Base-by-base conservation (phyloP, 2,329 filamentous ascomycete genomes). In the Hortaea sp. region DNA sequence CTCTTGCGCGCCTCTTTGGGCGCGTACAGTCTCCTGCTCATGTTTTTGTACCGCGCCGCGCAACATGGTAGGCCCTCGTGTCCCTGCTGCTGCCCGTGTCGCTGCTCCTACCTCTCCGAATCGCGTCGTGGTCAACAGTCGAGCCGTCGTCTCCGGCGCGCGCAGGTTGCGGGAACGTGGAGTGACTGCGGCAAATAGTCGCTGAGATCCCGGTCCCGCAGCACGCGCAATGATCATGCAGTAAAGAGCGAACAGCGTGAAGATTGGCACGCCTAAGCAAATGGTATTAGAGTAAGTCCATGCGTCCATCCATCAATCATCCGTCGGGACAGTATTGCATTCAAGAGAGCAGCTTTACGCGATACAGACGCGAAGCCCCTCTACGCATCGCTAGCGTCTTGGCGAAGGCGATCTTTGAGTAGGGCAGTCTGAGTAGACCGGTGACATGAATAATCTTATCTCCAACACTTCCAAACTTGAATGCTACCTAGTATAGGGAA, bases 1-100 rank as follows among this genome's bases (percentile, higher is more conserved):
- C 47, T 76, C 69, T 60, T 79, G 78, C 4, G 69, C 57, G n/a
- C 58, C 43, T 43, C 47, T 47, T 53, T 62, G 47, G 53, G 52
- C 9, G 56, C 52, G 53, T 29, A 61, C 57, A 7, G 54, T 53
- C 49, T 62, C 56, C 45, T 65, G 57, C 48, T 67, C 57, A 51
- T 69, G 64, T 30, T 58, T 61, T 45, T 68, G 59, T 20, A 69
- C 56, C 20, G 69, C 69, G 41, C 63, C 57, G 43, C 64, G 62
- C 46, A 72, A 61, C 70, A 72, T 64, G 66, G 34, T 57, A 20
- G 20, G 20, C 20, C 20, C 20, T 20, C 20, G 20, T 20, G 20
- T 20, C 48, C 47, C 6, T 29, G 47, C 20, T 20, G 20, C 20
- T 20, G 20, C 20, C 20, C 20, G 20, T 20, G 20, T 20, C 20